Percentiles rank a stretch among this genome's conserved stretches.
These are phyloP conservation scores for Hippophae rhamnoides DNA, from an alignment of 306 rosid species.

Conservation along the genomic window DNA sequence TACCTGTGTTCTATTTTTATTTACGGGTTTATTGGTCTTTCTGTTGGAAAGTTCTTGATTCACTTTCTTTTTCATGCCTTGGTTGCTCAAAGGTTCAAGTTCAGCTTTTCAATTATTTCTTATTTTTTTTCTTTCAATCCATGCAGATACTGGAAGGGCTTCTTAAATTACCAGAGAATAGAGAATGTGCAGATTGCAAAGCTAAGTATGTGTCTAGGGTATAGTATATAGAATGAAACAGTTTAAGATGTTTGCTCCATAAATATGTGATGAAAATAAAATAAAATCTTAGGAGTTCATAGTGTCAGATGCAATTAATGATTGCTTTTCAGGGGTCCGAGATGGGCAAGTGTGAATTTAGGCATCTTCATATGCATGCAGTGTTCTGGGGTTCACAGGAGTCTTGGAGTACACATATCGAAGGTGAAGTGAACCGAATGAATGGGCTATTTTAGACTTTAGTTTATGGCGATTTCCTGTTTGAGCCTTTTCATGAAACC, in stretches of 20 bases:
- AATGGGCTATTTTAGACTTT: neutral
- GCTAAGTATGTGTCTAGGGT: constrained; percentile 54
- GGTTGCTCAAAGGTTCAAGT: neutral
- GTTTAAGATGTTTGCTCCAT: too few relatives aligned
- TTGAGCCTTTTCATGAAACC: too few relatives aligned
- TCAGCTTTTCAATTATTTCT: neutral
- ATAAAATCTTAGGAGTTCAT: too few relatives aligned
- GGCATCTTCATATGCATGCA: constrained; percentile 95
- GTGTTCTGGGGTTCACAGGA: constrained; percentile 87
- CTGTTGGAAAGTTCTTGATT: too few relatives aligned
- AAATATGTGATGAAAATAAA: too few relatives aligned
- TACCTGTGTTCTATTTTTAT: too few relatives aligned
- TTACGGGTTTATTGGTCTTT: too few relatives aligned
- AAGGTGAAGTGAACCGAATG: constrained; percentile 32
- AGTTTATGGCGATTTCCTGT: neutral
- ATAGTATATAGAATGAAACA: too few relatives aligned
- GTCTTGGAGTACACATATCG: constrained; percentile 90
- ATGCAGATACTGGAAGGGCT: constrained; percentile 87
- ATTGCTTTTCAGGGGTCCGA: constrained; percentile 49
- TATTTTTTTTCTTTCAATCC: too few relatives aligned
- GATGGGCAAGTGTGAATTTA: constrained; percentile 94
- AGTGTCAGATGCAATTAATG: too few relatives aligned
- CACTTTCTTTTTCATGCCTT: neutral
- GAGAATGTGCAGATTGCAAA: constrained; percentile 94
- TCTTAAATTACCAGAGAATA: constrained; percentile 71